These are phyloP conservation scores for Saussurea involucrata DNA, from an alignment of 129 eudicot species.

Conservation along the genomic window DNA sequence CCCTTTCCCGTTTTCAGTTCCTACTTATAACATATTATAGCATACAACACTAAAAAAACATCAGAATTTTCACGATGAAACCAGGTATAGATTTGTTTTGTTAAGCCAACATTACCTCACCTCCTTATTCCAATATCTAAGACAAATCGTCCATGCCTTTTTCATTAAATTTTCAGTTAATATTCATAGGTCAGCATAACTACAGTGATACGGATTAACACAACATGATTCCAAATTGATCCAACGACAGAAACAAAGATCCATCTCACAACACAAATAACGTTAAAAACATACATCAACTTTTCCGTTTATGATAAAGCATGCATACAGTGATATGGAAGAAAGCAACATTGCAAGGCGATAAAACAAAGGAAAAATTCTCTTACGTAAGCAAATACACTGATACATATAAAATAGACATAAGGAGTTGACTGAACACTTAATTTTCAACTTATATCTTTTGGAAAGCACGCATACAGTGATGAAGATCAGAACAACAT, in stretches of 20 bases:
- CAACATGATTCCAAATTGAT: conserved; percentile 2
- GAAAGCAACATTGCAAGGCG: neutral
- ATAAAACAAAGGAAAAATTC: neutral
- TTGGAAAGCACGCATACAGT: neutral
- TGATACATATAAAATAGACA: neutral
- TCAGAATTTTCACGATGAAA: no score
- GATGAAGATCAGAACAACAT: neutral
- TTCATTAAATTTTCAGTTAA: neutral
- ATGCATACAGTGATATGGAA: neutral
- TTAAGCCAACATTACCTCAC: neutral
- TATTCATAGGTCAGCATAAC: neutral
- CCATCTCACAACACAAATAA: neutral
- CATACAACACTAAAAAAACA: neutral
- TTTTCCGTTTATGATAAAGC: neutral
- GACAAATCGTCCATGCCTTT: neutral
- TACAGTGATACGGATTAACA: neutral
- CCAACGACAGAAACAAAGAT: conserved; percentile 2
- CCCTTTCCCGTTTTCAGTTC: neutral
- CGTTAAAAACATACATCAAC: neutral
- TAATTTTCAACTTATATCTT: neutral
- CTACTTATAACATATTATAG: neutral
- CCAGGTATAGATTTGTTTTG: neutral
- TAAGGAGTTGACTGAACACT: neutral
- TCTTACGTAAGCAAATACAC: neutral
- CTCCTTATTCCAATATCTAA: neutral